phyloP scores from a whole-genome alignment of 2,329 filamentous ascomycete genomes.

The Aspergillus piperis region DNA sequence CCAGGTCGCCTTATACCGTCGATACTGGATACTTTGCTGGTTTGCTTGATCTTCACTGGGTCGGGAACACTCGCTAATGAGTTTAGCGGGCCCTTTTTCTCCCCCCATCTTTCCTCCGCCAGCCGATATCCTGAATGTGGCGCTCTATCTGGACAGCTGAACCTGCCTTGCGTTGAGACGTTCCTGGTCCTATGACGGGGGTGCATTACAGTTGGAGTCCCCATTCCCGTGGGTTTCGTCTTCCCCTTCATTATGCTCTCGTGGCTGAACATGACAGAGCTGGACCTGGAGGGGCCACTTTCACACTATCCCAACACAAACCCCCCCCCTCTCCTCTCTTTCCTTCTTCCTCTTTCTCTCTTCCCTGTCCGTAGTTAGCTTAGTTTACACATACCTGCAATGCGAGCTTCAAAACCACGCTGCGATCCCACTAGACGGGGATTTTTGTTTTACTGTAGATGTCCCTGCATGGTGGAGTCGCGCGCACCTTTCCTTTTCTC shows the following conservation, averaged over 20 bases:
- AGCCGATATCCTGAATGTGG: conserved; percentile 21
- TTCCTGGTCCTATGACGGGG: conserved; percentile 20
- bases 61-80: conserved; percentile 15
- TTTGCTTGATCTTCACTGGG: no score
- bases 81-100: conserved; percentile 21
- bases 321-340: conserved; percentile 7
- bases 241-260: conserved; percentile 20
- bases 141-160: conserved; percentile 27
- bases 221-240: conserved; percentile 17
- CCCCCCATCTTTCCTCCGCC: conserved; percentile 6
- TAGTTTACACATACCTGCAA: conserved; percentile 8
- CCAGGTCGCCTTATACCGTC: conserved; percentile 6
- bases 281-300: conserved; percentile 19
- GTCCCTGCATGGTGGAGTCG: conserved; percentile 24
- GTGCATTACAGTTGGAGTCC: conserved; percentile 4
- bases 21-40: background rate
- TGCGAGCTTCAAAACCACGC: conserved; percentile 15
- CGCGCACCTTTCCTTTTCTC: conserved; percentile 4
- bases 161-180: conserved; percentile 19
- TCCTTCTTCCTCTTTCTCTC: conserved; percentile 1
- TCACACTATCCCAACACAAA: no score
- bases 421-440: conserved; percentile 12
- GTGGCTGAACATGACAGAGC: conserved; percentile 28
- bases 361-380: conserved; percentile 2
- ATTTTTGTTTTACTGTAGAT: background rate